Conservation (phyloP, 139 green algal species). For the Coelastrella sp. region DNA sequence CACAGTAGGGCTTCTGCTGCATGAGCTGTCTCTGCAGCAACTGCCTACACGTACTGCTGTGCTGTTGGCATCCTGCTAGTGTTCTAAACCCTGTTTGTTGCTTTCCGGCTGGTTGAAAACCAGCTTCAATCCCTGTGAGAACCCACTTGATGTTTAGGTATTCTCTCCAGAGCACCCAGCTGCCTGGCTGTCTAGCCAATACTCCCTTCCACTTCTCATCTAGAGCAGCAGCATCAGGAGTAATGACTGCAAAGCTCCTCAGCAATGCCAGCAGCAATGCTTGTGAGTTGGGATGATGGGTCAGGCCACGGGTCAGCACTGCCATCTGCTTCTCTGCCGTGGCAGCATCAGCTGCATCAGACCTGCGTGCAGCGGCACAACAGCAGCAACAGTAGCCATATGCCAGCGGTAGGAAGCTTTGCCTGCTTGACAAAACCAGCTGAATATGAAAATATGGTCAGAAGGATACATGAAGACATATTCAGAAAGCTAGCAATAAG, state of each 20-base stretch:
- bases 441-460: neutral
- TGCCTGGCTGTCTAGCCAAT: constrained; percentile 60
- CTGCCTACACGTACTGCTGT: no score
- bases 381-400: constrained; percentile 10
- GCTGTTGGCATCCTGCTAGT: no score
- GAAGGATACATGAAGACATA: neutral
- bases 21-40: no score
- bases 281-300: constrained; percentile 72
- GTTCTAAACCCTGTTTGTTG: no score
- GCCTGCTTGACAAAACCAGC: neutral
- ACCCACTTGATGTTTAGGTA: constrained; percentile 63
- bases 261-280: constrained; percentile 80
- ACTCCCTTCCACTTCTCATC: constrained; percentile 62
- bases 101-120: no score
- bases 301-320: constrained; percentile 75
- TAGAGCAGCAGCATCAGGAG: constrained; percentile 6
- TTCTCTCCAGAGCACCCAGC: constrained; percentile 68
- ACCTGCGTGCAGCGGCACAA: constrained; percentile 10
- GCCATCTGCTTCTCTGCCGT: constrained; percentile 84
- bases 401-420: neutral
- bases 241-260: constrained; percentile 39
- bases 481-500: no score
- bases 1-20: no score
- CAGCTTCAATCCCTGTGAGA: no score
- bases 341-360: constrained; percentile 48